Conservation (phyloP, 352 stramenopile genomes). For the Globisporangium abappressorium region DNA sequence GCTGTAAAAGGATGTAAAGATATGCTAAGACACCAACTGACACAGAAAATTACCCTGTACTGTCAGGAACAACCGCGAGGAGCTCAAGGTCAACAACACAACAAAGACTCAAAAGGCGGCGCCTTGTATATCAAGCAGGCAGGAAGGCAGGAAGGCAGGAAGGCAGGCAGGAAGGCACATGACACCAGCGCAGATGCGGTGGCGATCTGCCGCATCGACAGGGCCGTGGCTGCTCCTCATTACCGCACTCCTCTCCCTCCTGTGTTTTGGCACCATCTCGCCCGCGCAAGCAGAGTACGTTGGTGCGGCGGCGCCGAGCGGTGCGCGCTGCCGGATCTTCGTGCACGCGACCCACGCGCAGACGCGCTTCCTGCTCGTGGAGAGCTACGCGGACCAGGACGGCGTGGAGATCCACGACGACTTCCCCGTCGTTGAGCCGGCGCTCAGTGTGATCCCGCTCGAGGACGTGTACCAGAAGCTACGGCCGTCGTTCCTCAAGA, state of each 20-base stretch:
- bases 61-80: no score
- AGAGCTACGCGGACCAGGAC: constrained; percentile 49
- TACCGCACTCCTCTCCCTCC: constrained; percentile 16
- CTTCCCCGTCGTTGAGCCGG: constrained; percentile 23
- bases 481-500: constrained; percentile 38
- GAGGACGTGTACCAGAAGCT: constrained; percentile 43
- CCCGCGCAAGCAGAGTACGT: constrained; percentile 13
- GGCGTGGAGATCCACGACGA: constrained; percentile 46
- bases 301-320: constrained; percentile 16
- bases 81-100: neutral
- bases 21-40: no score
- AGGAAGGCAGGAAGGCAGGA: no score
- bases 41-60: neutral
- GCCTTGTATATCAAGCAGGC: neutral
- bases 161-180: neutral
- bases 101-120: neutral
- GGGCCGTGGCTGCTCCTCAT: neutral
- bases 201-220: neutral
- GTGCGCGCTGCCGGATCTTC: constrained; percentile 53
- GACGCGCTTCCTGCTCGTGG: constrained; percentile 52
- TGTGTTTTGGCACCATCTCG: neutral
- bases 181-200: neutral
- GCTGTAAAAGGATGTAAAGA: neutral
- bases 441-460: constrained; percentile 22
- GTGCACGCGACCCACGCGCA: constrained; percentile 30